Conservation (phyloP, 1,284 basidiomycete species). For the Moesziomyces sp. region DNA sequence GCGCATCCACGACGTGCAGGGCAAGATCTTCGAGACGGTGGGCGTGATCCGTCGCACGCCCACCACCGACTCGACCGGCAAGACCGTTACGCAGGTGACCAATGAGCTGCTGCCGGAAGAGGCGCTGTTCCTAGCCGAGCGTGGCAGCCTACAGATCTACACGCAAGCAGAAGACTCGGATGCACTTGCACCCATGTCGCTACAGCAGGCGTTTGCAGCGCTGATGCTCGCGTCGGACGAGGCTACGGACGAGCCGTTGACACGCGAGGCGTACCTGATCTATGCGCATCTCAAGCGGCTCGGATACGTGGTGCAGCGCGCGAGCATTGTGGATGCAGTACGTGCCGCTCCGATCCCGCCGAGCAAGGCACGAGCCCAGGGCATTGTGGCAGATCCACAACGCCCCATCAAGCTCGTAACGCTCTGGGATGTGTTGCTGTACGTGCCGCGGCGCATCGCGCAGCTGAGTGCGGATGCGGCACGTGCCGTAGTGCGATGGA, state of each 20-base stretch:
- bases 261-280: conserved; percentile 87
- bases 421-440: conserved; percentile 49
- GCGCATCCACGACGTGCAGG: conserved; percentile 52
- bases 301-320: conserved; percentile 86
- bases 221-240: conserved; percentile 72
- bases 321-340: conserved; percentile 63
- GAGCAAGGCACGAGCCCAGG: conserved; percentile 8
- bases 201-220: conserved; percentile 86
- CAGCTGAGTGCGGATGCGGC: conserved; percentile 32
- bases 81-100: conserved; percentile 15
- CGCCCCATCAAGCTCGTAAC: conserved; percentile 48
- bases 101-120: conserved; percentile 92
- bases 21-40: conserved; percentile 57
- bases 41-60: conserved; percentile 45
- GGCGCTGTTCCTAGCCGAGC: conserved; percentile 87
- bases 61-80: conserved; percentile 4
- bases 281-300: conserved; percentile 90
- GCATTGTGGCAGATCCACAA: conserved; percentile 47
- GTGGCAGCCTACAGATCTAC: conserved; percentile 54
- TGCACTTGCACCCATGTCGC: conserved; percentile 77
- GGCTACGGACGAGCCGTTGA: conserved; percentile 75
- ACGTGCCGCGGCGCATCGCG: conserved; percentile 33
- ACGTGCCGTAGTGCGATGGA: not conserved
- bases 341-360: conserved; percentile 30
- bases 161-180: conserved; percentile 46